phyloP scores from a whole-genome alignment of 2,329 filamentous ascomycete species.

The Phialophora expanda region DNA sequence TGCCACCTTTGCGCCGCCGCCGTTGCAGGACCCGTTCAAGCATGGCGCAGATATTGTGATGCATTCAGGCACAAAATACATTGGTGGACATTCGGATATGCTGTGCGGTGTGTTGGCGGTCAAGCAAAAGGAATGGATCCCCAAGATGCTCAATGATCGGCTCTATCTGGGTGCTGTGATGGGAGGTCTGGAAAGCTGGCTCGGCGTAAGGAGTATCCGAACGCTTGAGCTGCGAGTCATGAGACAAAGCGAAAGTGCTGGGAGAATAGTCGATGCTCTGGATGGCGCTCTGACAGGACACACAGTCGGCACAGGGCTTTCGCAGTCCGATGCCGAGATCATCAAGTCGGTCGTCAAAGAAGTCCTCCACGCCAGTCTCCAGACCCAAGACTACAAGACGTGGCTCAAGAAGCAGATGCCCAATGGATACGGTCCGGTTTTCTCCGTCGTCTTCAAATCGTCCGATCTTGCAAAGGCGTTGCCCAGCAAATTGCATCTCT shows the following conservation, averaged over 20 bases:
- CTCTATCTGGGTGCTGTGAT: conserved; percentile 81
- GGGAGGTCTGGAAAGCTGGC: conserved; percentile 89
- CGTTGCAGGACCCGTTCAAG: conserved; percentile 81
- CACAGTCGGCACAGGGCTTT: conserved; percentile 45
- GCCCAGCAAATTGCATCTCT: conserved; percentile 78
- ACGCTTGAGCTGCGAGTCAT: conserved; percentile 83
- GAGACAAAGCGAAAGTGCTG: conserved; percentile 75
- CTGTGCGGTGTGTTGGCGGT: conserved; percentile 83
- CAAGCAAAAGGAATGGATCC: conserved; percentile 63
- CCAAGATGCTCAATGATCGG: conserved; percentile 68
- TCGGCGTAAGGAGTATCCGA: conserved; percentile 82
- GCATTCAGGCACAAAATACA: conserved; percentile 95
- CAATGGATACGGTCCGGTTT: conserved; percentile 85
- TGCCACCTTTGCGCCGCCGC: conserved; percentile 89
- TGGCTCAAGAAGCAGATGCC: conserved; percentile 93
- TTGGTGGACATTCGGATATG: conserved; percentile 93
- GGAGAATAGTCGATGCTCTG: conserved; percentile 74
- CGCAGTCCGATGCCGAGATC: conserved; percentile 50
- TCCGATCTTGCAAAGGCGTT: conserved; percentile 67
- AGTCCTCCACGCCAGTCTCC: conserved; percentile 79
- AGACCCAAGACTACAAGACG: conserved; percentile 65
- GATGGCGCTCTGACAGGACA: conserved; percentile 54
- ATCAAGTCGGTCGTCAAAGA: conserved; percentile 63
- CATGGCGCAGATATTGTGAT: conserved; percentile 84
- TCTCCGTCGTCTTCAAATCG: conserved; percentile 71